phyloP scores from a whole-genome alignment of 139 green algal species.

The Spirogloea muscicola region DNA sequence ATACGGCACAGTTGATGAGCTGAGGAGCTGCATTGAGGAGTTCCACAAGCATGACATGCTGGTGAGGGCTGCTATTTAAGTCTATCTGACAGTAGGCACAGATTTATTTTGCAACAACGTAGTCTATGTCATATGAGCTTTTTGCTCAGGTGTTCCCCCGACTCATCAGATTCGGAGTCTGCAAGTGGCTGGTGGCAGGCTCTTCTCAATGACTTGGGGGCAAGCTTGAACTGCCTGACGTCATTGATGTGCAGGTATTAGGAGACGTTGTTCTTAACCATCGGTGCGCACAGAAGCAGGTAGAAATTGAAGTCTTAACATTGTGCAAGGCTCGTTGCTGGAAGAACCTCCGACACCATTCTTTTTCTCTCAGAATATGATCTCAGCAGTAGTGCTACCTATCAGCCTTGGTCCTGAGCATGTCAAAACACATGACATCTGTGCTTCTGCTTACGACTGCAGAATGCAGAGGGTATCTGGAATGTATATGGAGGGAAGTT shows the following conservation, averaged over 20 bases:
- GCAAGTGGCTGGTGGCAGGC: not conserved
- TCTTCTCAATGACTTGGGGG: not conserved
- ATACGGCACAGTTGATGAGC: constrained; percentile 53
- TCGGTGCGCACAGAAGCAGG: constrained; percentile 53
- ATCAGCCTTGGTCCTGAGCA: not conserved
- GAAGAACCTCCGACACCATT: not conserved
- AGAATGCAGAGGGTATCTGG: constrained; percentile 49
- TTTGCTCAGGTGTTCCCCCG: not conserved
- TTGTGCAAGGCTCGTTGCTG: too few relatives aligned
- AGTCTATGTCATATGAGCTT: not conserved
- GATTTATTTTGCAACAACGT: not conserved
- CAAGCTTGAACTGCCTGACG: not conserved
- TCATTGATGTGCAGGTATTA: constrained; percentile 33
- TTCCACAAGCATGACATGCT: constrained; percentile 48
- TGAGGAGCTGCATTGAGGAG: constrained; percentile 45
- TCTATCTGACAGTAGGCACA: not conserved
- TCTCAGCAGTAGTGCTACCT: not conserved
- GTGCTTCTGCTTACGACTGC: not conserved
- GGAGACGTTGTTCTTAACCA: constrained; percentile 62
- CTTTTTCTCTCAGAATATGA: not conserved
- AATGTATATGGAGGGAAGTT: constrained; percentile 53
- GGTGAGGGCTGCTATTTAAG: not conserved
- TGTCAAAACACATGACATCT: not conserved
- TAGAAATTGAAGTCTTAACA: not conserved
- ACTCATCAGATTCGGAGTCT: not conserved